These are phyloP conservation scores for Ustilago esculenta DNA, from an alignment of 1,284 basidiomycete species.

Conservation along the genomic window DNA sequence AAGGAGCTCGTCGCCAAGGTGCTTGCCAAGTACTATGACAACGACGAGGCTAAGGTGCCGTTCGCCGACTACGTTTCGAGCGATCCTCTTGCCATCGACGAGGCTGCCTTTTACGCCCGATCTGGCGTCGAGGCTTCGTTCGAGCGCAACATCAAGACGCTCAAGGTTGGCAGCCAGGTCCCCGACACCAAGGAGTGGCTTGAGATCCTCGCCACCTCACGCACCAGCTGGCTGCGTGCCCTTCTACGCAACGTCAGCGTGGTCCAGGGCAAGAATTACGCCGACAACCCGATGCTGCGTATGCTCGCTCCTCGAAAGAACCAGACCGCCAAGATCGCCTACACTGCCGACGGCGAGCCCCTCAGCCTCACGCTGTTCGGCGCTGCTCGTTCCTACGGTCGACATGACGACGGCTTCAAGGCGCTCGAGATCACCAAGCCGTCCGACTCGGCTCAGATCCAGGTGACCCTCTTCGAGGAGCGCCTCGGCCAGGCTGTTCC, in stretches of 20 bases:
- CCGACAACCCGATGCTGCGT: slow-evolving; percentile 89
- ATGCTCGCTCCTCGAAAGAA: slow-evolving; percentile 82
- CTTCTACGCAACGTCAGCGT: slow-evolving; percentile 83
- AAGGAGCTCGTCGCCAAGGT: slow-evolving; percentile 80
- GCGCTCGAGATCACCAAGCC: slow-evolving; percentile 73
- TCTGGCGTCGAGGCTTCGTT: slow-evolving; percentile 71
- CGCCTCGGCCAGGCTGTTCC: slow-evolving; percentile 81
- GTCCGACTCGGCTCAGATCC: slow-evolving; percentile 70
- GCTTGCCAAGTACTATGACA: slow-evolving; percentile 81
- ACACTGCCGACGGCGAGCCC: slow-evolving; percentile 70
- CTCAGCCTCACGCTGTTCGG: slow-evolving; percentile 75
- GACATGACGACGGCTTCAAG: slow-evolving; percentile 80
- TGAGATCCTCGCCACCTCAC: slow-evolving; percentile 80
- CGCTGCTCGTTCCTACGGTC: slow-evolving; percentile 81
- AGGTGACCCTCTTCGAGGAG: slow-evolving; percentile 85
- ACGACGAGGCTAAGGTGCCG: slow-evolving; percentile 82
- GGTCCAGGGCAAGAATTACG: slow-evolving; percentile 70
- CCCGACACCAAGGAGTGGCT: slow-evolving; percentile 76
- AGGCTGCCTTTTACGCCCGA: slow-evolving; percentile 65
- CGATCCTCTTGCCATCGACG: slow-evolving; percentile 68
- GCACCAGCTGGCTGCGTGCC: slow-evolving; percentile 86
- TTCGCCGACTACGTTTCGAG: slow-evolving; percentile 85
- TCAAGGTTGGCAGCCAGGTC: slow-evolving; percentile 42
- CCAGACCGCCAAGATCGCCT: slow-evolving; percentile 78
- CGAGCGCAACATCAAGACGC: slow-evolving; percentile 69